Conservation (phyloP, 805 yeast genomes). For the Grigorovia yakushimaensis region DNA sequence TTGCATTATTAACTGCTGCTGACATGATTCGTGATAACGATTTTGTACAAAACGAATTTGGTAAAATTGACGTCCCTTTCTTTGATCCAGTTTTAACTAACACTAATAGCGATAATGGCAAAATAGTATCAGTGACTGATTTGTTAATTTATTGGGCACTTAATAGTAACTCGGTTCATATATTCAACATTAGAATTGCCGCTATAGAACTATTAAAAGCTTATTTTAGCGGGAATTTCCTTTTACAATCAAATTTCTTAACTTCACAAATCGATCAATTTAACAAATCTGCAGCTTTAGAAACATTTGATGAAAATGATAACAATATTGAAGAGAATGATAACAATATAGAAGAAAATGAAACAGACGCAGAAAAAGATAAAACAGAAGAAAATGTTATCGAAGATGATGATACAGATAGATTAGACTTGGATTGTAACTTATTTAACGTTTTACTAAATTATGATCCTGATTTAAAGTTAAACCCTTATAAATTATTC, state of each 20-base stretch:
- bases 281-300: conserved; percentile 8
- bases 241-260: conserved; percentile 53
- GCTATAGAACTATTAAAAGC: conserved; percentile 58
- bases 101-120: not conserved
- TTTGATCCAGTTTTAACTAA: conserved; percentile 55
- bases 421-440: conserved; percentile 31
- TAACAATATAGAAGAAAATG: no score
- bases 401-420: conserved; percentile 20
- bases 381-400: conserved; percentile 4
- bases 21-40: conserved; percentile 62
- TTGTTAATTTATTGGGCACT: conserved; percentile 81
- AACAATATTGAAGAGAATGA: conserved; percentile 1
- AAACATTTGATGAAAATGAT: conserved; percentile 11
- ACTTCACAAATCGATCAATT: conserved; percentile 51
- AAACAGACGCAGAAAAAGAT: not conserved
- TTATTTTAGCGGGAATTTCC: conserved; percentile 54
- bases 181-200: conserved; percentile 72
- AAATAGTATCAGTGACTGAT: conserved; percentile 54
- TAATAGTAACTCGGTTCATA: conserved; percentile 68
- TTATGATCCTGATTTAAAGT: conserved; percentile 57
- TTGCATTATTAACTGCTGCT: conserved; percentile 66
- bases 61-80: conserved; percentile 85
- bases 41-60: conserved; percentile 58
- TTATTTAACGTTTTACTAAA: conserved; percentile 63
- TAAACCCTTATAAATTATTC: conserved; percentile 86